Evolutionary conservation across 306 rosid species (phyloP), one percentile per base, ranked within the genome.

Genomic region (Geum urbanum): DNA sequence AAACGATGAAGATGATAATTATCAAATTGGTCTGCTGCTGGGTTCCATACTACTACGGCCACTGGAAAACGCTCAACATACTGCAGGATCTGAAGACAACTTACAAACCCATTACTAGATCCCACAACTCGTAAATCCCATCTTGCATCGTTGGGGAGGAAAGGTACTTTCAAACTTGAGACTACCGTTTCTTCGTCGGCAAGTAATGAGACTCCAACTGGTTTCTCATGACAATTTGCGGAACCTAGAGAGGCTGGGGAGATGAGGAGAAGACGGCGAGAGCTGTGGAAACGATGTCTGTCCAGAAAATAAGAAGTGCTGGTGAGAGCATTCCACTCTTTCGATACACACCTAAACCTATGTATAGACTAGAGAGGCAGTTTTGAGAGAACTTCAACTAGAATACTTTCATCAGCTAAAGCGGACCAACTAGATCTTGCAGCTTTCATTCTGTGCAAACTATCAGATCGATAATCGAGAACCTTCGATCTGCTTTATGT

Each of bases 341-440:
- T 53, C 1, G 58, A 53, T 8, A 53, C 58, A 53, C 58, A 53
- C 58, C 58, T 53, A 54, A 54, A 20, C 35, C 59, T 54, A 20
- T 19, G 10, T 54, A 54, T 54, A 54, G 59, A 54, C 59, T 19
- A 18, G 59, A 54, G 35, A 54, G 59, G 59, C 59, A 19, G 59
- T 54, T 54, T 54, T 6, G 27, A 54, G 32, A 54, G 59, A 54
- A 54, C 10, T 19, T 54, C 59, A 19, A 54, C 59, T 10, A 45
- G 48, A 45, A 45, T 45, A 45, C 49, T 45, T 45, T 45, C 49
- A 45, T 9, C 49, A 45, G 49, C 49, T 45, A 9, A 2, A 9
- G 49, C 49, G 3, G 12, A 45, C 2, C 9, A 45, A 45, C 14
- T 2, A 45, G 49, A 10, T 45, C 49, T 32, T 32, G 1, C 49